Percentiles rank a stretch among this genome's conserved stretches.
Conservation (phyloP, 306 rosid genomes). For the Cicer chorassanicum region DNA sequence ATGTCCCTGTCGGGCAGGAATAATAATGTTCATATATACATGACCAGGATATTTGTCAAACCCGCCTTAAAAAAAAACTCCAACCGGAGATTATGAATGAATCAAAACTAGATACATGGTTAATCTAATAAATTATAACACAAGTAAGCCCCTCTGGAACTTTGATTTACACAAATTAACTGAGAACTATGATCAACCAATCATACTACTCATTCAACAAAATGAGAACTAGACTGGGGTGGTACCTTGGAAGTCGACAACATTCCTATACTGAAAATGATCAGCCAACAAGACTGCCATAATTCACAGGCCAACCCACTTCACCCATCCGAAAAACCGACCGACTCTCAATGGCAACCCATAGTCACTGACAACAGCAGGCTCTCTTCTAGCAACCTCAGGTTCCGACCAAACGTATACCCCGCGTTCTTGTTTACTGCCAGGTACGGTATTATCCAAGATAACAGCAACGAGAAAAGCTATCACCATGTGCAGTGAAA, state of each 20-base stretch:
- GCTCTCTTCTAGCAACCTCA: constrained; percentile 83
- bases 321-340: constrained; percentile 91
- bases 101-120: constrained; percentile 61
- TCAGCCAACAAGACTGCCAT: constrained; percentile 26
- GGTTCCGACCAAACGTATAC: constrained; percentile 93
- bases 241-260: constrained; percentile 11
- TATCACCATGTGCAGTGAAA: constrained; percentile 86
- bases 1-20: constrained; percentile 29
- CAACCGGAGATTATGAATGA: constrained; percentile 56
- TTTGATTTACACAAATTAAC: constrained; percentile 60
- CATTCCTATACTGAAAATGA: constrained; percentile 21
- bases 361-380: constrained; percentile 79
- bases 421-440: constrained; percentile 91
- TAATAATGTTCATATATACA: constrained; percentile 51
- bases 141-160: constrained; percentile 52
- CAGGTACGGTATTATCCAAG: constrained; percentile 95
- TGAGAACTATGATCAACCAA: constrained; percentile 56
- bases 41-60: constrained; percentile 42
- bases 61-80: constrained; percentile 43
- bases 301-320: constrained; percentile 88
- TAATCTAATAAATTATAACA: constrained; percentile 58
- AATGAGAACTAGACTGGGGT: constrained; percentile 9
- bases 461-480: constrained; percentile 83
- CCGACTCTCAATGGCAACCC: constrained; percentile 86
- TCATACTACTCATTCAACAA: constrained; percentile 31